Evolutionary conservation across 306 rosid genomes (phyloP), one percentile per base, ranked within the genome.

Genomic region (Medicago arabica): DNA sequence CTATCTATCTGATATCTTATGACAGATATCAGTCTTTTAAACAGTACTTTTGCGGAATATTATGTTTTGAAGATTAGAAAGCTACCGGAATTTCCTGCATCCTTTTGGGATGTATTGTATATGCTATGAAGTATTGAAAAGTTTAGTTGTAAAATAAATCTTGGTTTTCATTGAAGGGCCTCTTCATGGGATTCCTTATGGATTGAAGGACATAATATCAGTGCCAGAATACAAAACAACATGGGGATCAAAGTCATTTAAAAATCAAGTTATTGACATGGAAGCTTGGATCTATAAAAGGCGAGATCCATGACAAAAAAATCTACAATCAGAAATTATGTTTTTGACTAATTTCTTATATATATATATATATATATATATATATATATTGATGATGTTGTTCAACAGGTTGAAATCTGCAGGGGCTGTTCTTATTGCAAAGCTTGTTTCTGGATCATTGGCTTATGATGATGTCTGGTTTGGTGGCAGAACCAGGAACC

Each of bases 401-500:
- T 34, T 57, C 25, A 8, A n/a, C 71, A 89, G 96, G 79, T 80
- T 89, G 81, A 88, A 84, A 74, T 86, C 87, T 55, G 86, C 88
- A 0, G 93, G 89, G 64, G 89, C 89, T 1, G 89, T 93, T 86
- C 97, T 93, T 16, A 88, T 89, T 78, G 92, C 97, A 51, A 93
- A 89, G 83, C 96, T 91, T 81, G 98, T 86, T 78, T 17, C 93
- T 54, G 93, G 96, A 74, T 85, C 89, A 10, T 82, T 93, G 81
- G 97, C 96, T 55, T 93, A 89, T 76, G 92, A 93, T 80, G 97
- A 91, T 78, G 84, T 93, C 65, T 89, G 93, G 98, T 93, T 89
- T 64, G 96, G 96, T 9, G 93, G 97, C 12, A 81, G 96, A 83
- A 89, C 97, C 4, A 90, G 93, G 78, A 91, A 89, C 54, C 91